A percentile compares a stretch with the other conserved stretches of the same genome.
Conservation (phyloP, 768 basidiomycete species). For the Hydnomerulius pinastri region DNA sequence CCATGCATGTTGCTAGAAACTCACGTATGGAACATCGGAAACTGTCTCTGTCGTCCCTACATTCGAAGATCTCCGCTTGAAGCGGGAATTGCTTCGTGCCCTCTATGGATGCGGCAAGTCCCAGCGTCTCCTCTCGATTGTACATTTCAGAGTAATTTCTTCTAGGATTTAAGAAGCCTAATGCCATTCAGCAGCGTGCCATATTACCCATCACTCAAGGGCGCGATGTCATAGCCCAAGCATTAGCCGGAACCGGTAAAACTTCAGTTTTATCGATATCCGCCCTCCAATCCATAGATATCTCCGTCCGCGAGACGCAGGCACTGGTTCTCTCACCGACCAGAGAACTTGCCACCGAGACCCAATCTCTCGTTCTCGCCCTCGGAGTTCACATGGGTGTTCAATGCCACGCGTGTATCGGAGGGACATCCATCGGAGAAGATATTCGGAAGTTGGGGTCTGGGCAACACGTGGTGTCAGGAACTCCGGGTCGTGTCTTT, state of each 20-base stretch:
- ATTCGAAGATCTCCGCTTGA: conserved; percentile 88
- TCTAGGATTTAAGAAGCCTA: conserved; percentile 94
- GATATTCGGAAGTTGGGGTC: conserved; percentile 97
- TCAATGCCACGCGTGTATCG: conserved; percentile 97
- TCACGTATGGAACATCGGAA: conserved; percentile 94
- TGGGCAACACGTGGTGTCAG: conserved; percentile 96
- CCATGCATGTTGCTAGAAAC: too few relatives aligned
- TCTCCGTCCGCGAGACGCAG: conserved; percentile 91
- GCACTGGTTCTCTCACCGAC: conserved; percentile 96
- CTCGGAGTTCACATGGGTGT: conserved; percentile 99
- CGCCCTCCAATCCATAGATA: conserved; percentile 97
- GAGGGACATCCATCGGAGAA: conserved; percentile 97
- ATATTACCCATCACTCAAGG: conserved; percentile 95
- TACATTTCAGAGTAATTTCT: conserved; percentile 3
- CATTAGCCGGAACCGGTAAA: conserved; percentile 99
- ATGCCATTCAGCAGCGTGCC: conserved; percentile 97
- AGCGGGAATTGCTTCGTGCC: conserved; percentile 93
- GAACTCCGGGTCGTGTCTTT: conserved; percentile 96
- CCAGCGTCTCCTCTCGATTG: background rate
- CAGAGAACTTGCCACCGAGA: conserved; percentile 97
- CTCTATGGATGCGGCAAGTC: conserved; percentile 95
- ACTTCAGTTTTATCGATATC: conserved; percentile 99
- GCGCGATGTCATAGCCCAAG: conserved; percentile 98
- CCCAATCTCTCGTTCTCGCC: conserved; percentile 94
- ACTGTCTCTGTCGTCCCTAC: conserved; percentile 87